phyloP scores from a whole-genome alignment of 176 grass and related monocot genomes.

The Rhynchospora tenuis region DNA sequence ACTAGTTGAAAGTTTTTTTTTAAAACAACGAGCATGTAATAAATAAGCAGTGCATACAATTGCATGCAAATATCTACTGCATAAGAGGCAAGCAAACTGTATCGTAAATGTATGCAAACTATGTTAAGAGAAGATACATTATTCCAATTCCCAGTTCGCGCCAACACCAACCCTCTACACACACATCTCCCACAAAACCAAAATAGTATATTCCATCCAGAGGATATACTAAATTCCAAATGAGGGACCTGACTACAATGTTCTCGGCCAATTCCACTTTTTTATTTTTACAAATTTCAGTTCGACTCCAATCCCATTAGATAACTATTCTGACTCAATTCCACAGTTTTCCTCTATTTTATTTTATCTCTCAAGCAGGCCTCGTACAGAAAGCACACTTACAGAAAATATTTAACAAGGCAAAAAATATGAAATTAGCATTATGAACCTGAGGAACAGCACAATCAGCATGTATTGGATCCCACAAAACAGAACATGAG shows the following conservation, averaged over 20 bases:
- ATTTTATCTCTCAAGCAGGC: background rate
- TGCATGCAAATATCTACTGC: too few relatives aligned
- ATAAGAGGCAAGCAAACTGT: too few relatives aligned
- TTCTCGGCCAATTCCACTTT: background rate
- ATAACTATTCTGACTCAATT: background rate
- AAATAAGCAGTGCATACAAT: too few relatives aligned
- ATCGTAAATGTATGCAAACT: too few relatives aligned
- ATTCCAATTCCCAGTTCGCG: too few relatives aligned
- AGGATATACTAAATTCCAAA: background rate
- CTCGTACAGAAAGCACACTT: background rate
- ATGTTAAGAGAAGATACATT: too few relatives aligned
- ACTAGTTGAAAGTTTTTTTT: too few relatives aligned
- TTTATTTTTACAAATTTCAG: background rate
- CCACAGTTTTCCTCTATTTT: background rate
- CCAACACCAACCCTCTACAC: too few relatives aligned
- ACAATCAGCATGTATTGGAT: constrained; percentile 80
- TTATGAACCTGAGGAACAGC: constrained; percentile 61
- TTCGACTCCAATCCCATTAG: background rate
- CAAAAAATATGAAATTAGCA: background rate
- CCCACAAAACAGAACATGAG: constrained; percentile 59
- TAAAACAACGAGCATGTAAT: too few relatives aligned
- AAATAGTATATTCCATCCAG: background rate
- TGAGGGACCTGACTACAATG: background rate
- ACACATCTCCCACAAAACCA: too few relatives aligned
- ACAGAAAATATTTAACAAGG: background rate